phyloP scores from a whole-genome alignment of 2,329 filamentous ascomycete genomes.

The Teratosphaeriaceae sp. region DNA sequence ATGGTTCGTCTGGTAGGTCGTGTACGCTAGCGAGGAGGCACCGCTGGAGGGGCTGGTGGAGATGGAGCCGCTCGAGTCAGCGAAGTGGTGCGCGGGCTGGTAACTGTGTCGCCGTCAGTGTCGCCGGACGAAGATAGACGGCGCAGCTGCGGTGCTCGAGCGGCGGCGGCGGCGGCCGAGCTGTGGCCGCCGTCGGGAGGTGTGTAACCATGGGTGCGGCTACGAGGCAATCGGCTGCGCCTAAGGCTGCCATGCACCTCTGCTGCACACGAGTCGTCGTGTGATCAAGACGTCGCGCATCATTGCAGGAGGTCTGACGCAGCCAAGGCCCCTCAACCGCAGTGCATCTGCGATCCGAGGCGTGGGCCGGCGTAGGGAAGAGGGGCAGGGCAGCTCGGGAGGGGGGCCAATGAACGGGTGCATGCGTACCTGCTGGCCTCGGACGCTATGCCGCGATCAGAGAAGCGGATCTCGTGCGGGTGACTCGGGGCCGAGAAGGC shows the following conservation, averaged over 20 bases:
- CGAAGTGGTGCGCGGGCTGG: slow-evolving; percentile 43
- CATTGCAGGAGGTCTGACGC: not conserved
- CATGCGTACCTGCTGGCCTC: slow-evolving; percentile 49
- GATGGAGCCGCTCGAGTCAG: slow-evolving; percentile 51
- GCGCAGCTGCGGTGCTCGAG: not conserved
- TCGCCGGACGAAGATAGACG: slow-evolving; percentile 4
- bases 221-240: not conserved
- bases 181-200: not conserved
- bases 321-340: not conserved
- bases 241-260: not conserved
- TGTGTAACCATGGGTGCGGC: not conserved
- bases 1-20: slow-evolving; percentile 29
- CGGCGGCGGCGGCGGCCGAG: not conserved
- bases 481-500: slow-evolving; percentile 42
- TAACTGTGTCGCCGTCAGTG: slow-evolving; percentile 37
- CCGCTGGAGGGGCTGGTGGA: slow-evolving; percentile 47
- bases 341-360: slow-evolving; percentile 10
- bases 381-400: slow-evolving; percentile 9
- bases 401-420: slow-evolving; percentile 25
- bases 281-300: slow-evolving; percentile 2
- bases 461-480: slow-evolving; percentile 40
- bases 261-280: not conserved
- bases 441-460: slow-evolving; percentile 44
- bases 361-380: slow-evolving; percentile 8
- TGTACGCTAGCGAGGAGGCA: slow-evolving; percentile 42